Percentiles rank a stretch among this genome's conserved stretches.
Evolutionary conservation across 192 early-diverging fungal genomes (phyloP).

Genomic region (Piromyces finnis): DNA sequence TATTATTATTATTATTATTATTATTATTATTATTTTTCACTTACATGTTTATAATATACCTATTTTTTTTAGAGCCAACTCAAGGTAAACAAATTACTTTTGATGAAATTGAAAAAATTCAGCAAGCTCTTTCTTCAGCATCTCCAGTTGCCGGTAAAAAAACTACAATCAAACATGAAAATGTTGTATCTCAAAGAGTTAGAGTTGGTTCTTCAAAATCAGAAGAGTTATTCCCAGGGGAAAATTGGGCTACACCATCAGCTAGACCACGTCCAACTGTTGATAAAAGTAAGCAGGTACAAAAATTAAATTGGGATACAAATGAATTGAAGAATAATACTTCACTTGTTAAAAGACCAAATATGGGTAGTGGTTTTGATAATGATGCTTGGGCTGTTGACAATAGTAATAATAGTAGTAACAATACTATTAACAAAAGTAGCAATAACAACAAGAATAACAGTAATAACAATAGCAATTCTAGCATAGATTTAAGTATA

Average conservation of each 20-base stretch:
- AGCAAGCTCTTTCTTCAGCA: neutral
- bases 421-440: too few species aligned
- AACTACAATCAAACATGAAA: neutral
- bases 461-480: neutral
- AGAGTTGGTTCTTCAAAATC: neutral
- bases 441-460: too few species aligned
- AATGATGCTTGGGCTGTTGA: neutral
- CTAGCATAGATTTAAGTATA: neutral
- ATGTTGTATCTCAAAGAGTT: neutral
- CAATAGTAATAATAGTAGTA: neutral
- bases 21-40: too few species aligned
- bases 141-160: neutral
- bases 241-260: neutral
- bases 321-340: neutral
- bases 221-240: neutral
- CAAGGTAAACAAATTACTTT: neutral
- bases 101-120: neutral
- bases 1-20: too few species aligned
- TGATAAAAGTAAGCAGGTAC: neutral
- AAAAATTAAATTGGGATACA: neutral
- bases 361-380: neutral
- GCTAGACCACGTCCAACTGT: neutral
- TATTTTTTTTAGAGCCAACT: neutral
- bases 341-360: neutral
- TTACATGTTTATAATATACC: too few species aligned